Base-by-base conservation (phyloP, 306 rosid species). In the Cucurbita pepo region DNA sequence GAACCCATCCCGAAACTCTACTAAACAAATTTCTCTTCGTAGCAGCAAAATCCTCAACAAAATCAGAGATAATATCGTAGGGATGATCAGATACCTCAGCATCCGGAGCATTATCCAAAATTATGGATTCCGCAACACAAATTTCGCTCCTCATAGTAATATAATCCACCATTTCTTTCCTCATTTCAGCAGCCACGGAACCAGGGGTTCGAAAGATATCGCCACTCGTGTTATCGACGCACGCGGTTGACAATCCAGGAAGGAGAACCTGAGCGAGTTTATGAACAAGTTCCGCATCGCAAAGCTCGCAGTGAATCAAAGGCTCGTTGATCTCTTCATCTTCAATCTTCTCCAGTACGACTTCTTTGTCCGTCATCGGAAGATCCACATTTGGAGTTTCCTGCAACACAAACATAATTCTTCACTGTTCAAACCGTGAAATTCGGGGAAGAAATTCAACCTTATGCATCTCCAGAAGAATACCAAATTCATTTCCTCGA, bases 201-300 rank as follows among this genome's bases (percentile, higher is more conserved):
- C 85, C 95, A 8, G 97, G 92, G 43, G 79, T 78, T 64, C 72
- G 80, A 79, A 92, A 92, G 44, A 83, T 76, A 69, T 65, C 91
- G 44, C 97, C 97, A 4, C 91, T 72, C 4, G 97, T 88, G 77
- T 79, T 85, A 77, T 90, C 97, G 69, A 92, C 90, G 77, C 92
- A 88, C 3, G 97, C 88, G 34, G 89, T 80, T 36, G 85, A 89
- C 75, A 92, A 76, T 71, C 92, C 96, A 4, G 96, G 95, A 78
- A 92, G 81, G 75, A 90, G 81, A 80, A 74, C 76, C 53, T 90
- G 90, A 71, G 97, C 97, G 67, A 90, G 75, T 82, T 90, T 88
- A 75, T 84, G 89, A 74, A 88, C 85, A 9, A 84, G 43, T 69
- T 88, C 95, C 18, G 86, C 71, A 77, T 90, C 91, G 75, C 78